A percentile compares a stretch with the other conserved stretches of the same genome.
Conservation (phyloP, 768 basidiomycete genomes). For the Russula sp. region DNA sequence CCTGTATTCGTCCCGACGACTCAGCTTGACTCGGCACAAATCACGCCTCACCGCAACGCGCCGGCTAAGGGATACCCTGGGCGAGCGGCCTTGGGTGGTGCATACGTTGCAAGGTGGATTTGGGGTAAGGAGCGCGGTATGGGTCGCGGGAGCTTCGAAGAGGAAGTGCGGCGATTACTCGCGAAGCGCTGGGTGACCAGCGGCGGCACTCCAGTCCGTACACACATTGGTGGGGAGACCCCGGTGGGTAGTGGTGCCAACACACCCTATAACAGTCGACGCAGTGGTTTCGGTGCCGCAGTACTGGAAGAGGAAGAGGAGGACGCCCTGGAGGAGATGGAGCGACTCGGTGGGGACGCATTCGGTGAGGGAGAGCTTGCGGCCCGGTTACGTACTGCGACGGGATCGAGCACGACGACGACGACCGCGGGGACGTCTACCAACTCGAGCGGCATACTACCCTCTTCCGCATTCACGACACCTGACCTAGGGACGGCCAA, state of each 20-base stretch:
- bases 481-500: slow-evolving; percentile 44
- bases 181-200: slow-evolving; percentile 69
- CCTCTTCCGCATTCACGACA: slow-evolving; percentile 52
- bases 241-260: slow-evolving; percentile 55
- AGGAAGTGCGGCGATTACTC: slow-evolving; percentile 65
- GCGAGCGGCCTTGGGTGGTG: slow-evolving; percentile 63
- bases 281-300: slow-evolving; percentile 45
- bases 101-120: slow-evolving; percentile 80
- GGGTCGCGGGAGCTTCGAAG: slow-evolving; percentile 62
- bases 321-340: slow-evolving; percentile 58
- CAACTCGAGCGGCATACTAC: slow-evolving; percentile 19
- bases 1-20: slow-evolving; percentile 68
- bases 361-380: slow-evolving; percentile 37
- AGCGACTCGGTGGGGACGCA: slow-evolving; percentile 31
- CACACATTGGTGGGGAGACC: slow-evolving; percentile 41
- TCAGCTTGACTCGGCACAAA: slow-evolving; percentile 71
- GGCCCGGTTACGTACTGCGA: slow-evolving; percentile 47
- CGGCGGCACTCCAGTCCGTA: slow-evolving; percentile 50
- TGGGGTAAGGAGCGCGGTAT: slow-evolving; percentile 60
- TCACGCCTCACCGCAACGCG: slow-evolving; percentile 64
- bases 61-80: slow-evolving; percentile 63
- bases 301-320: slow-evolving; percentile 70
- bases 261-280: slow-evolving; percentile 52
- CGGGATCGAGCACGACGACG: slow-evolving; percentile 37
- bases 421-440: slow-evolving; percentile 34